Conservation (phyloP, 208 protist species). For the Trypanosomatidae sp. region DNA sequence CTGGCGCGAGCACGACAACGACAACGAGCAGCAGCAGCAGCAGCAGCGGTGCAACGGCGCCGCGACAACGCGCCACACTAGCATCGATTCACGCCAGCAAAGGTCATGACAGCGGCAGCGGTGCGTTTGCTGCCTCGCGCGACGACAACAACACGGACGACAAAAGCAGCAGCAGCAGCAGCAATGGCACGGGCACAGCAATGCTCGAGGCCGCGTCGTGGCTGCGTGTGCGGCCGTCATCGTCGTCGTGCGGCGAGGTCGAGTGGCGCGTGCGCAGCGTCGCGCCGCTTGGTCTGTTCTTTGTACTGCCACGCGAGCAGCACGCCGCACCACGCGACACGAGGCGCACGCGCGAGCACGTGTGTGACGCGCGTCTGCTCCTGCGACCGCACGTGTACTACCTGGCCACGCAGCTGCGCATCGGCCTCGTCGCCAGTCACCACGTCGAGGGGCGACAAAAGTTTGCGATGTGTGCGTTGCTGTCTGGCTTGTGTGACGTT, state of each 20-base stretch:
- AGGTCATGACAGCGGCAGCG: not conserved
- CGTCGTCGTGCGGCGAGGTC: constrained; percentile 5
- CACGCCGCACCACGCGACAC: not conserved
- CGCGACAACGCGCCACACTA: not conserved
- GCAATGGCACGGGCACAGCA: constrained; percentile 1
- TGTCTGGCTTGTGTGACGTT: constrained; percentile 17
- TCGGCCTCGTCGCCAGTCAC: constrained; percentile 27
- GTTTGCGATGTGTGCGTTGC: constrained; percentile 18
- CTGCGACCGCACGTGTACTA: constrained; percentile 44
- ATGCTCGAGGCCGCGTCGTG: not conserved
- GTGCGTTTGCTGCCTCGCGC: not conserved
- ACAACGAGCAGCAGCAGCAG: constrained; percentile 1
- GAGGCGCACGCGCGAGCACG: constrained; percentile 3
- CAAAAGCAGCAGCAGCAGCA: not conserved
- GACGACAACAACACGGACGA: no score
- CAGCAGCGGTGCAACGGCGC: not conserved
- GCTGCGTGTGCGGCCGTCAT: not conserved
- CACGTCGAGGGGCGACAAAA: constrained; percentile 26
- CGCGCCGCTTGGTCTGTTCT: constrained; percentile 47
- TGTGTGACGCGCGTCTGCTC: constrained; percentile 15
- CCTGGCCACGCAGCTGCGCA: constrained; percentile 28
- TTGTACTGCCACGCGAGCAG: constrained; percentile 5
- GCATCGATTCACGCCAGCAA: no score
- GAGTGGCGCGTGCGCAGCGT: constrained; percentile 41
- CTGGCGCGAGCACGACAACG: not conserved